phyloP scores from a whole-genome alignment of 306 rosid genomes.

The Rosa chinensis region DNA sequence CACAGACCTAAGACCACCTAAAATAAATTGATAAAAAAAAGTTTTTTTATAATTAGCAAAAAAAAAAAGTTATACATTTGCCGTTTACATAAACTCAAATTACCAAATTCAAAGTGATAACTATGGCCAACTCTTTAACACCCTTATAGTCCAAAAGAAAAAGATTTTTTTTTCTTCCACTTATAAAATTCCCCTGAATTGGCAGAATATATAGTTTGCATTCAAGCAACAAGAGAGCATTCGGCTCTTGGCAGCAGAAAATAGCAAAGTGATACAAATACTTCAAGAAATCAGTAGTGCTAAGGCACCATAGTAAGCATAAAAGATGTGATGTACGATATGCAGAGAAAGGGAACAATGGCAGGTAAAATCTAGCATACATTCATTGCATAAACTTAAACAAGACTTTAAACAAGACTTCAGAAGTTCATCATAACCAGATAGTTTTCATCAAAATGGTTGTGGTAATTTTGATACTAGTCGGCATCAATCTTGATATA shows the following conservation, averaged over 20 bases:
- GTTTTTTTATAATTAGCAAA: background rate
- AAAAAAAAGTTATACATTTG: background rate
- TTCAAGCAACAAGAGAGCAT: background rate
- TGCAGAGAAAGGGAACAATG: background rate
- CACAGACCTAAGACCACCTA: background rate
- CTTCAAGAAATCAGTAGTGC: background rate
- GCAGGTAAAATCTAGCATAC: background rate
- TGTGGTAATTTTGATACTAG: background rate
- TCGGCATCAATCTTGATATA: background rate
- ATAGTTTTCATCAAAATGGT: background rate
- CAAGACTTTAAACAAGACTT: background rate
- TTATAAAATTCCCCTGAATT: background rate
- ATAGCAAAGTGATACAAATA: background rate
- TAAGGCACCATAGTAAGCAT: background rate
- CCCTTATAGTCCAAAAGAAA: background rate
- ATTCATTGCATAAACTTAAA: background rate
- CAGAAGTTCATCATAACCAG: background rate
- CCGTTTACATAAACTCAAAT: background rate
- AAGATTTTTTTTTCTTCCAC: background rate
- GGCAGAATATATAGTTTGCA: background rate
- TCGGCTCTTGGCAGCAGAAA: background rate
- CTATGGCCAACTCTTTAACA: background rate
- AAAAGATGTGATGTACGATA: background rate
- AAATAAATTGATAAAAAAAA: background rate
- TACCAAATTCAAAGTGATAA: background rate